phyloP scores from a whole-genome alignment of 352 stramenopile species.

The Globisporangium ultimum region DNA sequence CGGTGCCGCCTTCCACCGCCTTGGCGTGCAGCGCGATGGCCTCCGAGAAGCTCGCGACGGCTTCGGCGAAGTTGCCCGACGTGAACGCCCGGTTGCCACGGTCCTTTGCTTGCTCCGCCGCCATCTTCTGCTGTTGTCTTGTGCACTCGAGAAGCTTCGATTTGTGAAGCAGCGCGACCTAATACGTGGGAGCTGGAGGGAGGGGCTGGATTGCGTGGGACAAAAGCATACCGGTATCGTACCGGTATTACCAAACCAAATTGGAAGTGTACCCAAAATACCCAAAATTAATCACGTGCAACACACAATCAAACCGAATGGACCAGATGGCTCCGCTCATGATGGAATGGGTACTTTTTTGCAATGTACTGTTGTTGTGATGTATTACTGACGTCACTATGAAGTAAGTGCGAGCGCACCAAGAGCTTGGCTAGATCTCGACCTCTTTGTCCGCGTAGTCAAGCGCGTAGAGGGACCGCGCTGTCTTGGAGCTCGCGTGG shows the following conservation, averaged over 20 bases:
- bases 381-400: not conserved
- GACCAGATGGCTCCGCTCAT: too few relatives aligned
- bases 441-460: slow-evolving; percentile 5
- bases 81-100: slow-evolving; percentile 81
- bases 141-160: slow-evolving; percentile 12
- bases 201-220: too few relatives aligned
- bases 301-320: too few relatives aligned
- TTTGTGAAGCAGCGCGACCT: slow-evolving; percentile 1
- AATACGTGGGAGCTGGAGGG: not conserved
- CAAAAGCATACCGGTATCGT: too few relatives aligned
- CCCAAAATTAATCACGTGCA: too few relatives aligned
- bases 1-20: too few relatives aligned
- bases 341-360: too few relatives aligned
- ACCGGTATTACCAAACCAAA: too few relatives aligned
- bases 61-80: slow-evolving; percentile 62
- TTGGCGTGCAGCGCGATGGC: slow-evolving; percentile 60
- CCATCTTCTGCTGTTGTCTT: slow-evolving; percentile 23
- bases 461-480: slow-evolving; percentile 12
- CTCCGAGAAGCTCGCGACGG: slow-evolving; percentile 71
- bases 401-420: not conserved
- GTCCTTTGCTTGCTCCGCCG: slow-evolving; percentile 85
- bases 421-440: not conserved
- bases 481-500: slow-evolving; percentile 5
- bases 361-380: too few relatives aligned
- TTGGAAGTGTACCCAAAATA: too few relatives aligned